Evolutionary conservation across 2,329 filamentous ascomycete genomes (phyloP), one percentile per base, ranked within the genome.

Genomic region (Lomentospora prolificans): DNA sequence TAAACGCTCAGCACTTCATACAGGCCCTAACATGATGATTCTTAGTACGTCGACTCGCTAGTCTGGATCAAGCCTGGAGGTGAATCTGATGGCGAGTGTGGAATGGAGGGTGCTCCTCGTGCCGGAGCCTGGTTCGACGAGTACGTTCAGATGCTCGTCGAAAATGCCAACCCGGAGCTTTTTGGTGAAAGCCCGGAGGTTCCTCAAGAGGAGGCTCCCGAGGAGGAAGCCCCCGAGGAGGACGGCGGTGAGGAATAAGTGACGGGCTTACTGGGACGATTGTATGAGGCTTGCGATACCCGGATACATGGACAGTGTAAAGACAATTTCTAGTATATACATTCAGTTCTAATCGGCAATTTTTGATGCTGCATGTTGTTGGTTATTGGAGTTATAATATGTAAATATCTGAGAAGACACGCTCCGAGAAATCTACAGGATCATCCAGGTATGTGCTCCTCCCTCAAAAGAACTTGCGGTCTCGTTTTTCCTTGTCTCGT

Each of bases 11-110:
- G n/a, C n/a, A n/a, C n/a, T n/a, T n/a, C n/a, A n/a, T n/a, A n/a
- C 30, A 33, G 6, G 12, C 30, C 7, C 30, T 33, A 33, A 33
- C 30, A 33, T 33, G 30, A 6, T 7, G 12, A 33, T 12, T 12
- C 30, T 12, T 33, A 62, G 1, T 57, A 68, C 54, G 63, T 75
- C 3, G 72, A 75, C 59, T 68, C 67, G 56, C 67, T 75, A 48
- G 72, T 74, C 12, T 75, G 72, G 72, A 66, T 72, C 52, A 75
- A 75, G 66, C 72, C 72, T 0, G 71, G 70, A 9, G 72, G 72
- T 9, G 73, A 75, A 64, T 69, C 66, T 50, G 72, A 75, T 55
- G 72, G 72, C 3, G 55, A 65, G 53, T 74, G 71, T 58, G 71
- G 72, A 0, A 59, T 67, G 31, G 60, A 62, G 27, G 66, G 66